Base-by-base conservation (phyloP, 1,139 yeast species). In the Hyphopichia khmerensis region DNA sequence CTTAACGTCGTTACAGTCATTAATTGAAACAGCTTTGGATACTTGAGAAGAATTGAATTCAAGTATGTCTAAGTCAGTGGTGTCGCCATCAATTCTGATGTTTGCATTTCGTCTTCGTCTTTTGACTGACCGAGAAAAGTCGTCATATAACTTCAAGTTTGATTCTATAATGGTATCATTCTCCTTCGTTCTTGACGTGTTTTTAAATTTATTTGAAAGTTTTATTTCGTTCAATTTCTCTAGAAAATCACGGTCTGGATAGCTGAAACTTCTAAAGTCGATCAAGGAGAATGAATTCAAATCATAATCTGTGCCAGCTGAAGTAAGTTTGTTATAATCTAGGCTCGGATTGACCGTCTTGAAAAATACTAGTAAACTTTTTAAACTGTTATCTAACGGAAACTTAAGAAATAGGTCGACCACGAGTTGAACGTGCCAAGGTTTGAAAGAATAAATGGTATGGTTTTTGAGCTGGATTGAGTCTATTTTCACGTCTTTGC, bases 351-450 rank as follows among this genome's bases (percentile, higher is more conserved):
- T 51, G 10, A 59, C 26, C n/a, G 52, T 46, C 39, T 53, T 56
- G 44, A 65, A 63, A 7, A 60, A 43, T 1, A 57, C 50, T 17
- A 68, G 41, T 19, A 68, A 47, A 14, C 55, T 50, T 35, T 51
- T 55, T 35, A 72, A 54, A 15, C 62, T 52, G 4, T 57, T 59
- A 44, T 72, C 77, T 27, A 56, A 47, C 1, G 77, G 77, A 44
- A 68, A 71, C 40, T 65, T 59, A 4, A 47, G 40, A 33, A 53
- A 55, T 33, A 72, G 51, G 37, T 67, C 74, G 2, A 62, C 60
- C 16, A 65, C 65, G 30, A 59, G 48, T 41, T 64, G 60, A 5
- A 67, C 59, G 39, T 69, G 73, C 76, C 76, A 71, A 3, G 55
- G 50, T 43, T 63, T 64, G 30, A 65, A 49, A 9, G 48, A 40